phyloP scores from a whole-genome alignment of 2,329 filamentous ascomycete species.

The Gyromitra esculenta region DNA sequence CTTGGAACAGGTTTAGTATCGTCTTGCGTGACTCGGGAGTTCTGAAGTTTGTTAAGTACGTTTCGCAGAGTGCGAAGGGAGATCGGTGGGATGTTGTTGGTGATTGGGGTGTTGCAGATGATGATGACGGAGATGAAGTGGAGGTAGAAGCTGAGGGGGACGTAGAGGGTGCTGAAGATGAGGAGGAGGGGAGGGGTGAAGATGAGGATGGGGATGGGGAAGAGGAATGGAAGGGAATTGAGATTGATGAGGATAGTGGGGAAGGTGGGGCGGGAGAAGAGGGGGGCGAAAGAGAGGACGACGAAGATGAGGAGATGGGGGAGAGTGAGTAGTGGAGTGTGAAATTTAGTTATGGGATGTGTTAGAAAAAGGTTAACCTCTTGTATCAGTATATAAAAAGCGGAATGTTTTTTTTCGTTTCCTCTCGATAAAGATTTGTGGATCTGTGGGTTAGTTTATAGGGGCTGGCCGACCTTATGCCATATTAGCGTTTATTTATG shows the following conservation, averaged over 20 bases:
- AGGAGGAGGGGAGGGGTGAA: conserved; percentile 63
- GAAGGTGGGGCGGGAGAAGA: conserved; percentile 58
- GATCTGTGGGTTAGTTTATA: too few species aligned
- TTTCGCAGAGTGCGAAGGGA: conserved; percentile 81
- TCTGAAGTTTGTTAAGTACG: conserved; percentile 95
- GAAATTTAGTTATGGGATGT: neutral
- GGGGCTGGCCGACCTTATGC: neutral
- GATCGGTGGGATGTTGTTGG: conserved; percentile 93
- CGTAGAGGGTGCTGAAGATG: conserved; percentile 17
- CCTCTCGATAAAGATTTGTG: neutral
- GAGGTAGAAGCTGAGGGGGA: conserved; percentile 44
- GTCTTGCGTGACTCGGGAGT: conserved; percentile 87
- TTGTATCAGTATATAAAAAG: conserved; percentile 21
- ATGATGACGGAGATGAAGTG: conserved; percentile 64
- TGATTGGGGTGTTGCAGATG: conserved; percentile 75
- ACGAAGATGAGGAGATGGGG: conserved; percentile 65
- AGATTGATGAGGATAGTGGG: conserved; percentile 62
- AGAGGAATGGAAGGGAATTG: conserved; percentile 58
- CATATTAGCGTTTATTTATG: too few species aligned
- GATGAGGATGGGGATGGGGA: conserved; percentile 60
- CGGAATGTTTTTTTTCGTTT: neutral
- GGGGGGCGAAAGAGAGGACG: conserved; percentile 61
- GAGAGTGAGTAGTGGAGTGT: neutral
- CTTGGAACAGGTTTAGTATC: conserved; percentile 91
- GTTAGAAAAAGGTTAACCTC: conserved; percentile 8